These are phyloP conservation scores for Leishmania turanica DNA, from an alignment of 208 protist genomes.

Conservation along the genomic window DNA sequence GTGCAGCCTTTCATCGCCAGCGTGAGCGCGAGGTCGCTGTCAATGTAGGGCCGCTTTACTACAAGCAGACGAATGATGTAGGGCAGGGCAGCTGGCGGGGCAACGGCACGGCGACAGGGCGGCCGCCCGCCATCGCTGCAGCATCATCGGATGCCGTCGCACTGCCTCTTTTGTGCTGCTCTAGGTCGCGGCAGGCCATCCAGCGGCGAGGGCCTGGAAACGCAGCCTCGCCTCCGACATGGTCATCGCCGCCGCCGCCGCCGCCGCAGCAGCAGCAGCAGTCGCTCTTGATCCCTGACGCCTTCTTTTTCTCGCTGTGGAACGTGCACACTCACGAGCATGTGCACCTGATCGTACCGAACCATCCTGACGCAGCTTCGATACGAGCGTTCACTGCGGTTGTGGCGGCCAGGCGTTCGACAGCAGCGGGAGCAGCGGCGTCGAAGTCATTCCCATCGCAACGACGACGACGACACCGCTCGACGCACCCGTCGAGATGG, in stretches of 20 bases:
- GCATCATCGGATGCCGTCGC: not conserved
- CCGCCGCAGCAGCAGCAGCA: no score
- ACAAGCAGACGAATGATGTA: not conserved
- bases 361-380: constrained; percentile 19
- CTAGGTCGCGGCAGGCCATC: not conserved
- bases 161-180: not conserved
- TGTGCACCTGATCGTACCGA: constrained; percentile 56
- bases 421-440: constrained; percentile 6
- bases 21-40: constrained; percentile 13
- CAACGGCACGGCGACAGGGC: not conserved
- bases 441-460: not conserved
- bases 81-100: not conserved
- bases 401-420: constrained; percentile 1
- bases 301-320: constrained; percentile 57
- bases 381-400: constrained; percentile 11
- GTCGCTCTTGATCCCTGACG: constrained; percentile 39
- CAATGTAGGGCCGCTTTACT: constrained; percentile 30
- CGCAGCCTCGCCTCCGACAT: not conserved
- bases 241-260: not conserved
- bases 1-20: not conserved
- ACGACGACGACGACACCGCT: not conserved
- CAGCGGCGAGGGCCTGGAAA: not conserved
- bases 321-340: constrained; percentile 50
- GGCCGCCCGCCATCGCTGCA: not conserved
- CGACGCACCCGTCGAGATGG: not conserved